Base-by-base conservation (phyloP, 345 rosid species). In the Eutrema yunnanense region DNA sequence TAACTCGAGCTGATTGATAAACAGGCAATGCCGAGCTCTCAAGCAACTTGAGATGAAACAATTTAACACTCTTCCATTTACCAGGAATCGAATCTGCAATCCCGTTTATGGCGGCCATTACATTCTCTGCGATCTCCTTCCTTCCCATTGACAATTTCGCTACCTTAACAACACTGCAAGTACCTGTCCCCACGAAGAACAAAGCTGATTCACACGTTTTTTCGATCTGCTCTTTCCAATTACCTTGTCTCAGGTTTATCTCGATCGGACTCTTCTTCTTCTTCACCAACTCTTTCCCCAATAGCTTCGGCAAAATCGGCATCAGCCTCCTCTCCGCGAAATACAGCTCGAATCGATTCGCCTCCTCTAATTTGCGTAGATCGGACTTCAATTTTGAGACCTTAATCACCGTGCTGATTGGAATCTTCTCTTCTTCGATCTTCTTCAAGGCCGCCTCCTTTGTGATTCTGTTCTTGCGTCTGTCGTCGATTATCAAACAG, bases 11-110 rank as follows among this genome's bases (percentile, higher is more conserved):
- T 0, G 77, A 52, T 78, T 86, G 84, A 83, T 86, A 87, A 62
- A 90, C 69, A 19, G 96, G 96, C 58, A 90, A 75, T 5, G 96
- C 96, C 83, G 85, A 77, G 69, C 96, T 90, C 44, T 86, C 90
- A 57, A 79, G 71, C 84, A 90, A 71, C 73, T 90, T 90, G 65
- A 88, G 12, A 80, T 90, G 96, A 38, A 88, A 80, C 1, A 90
- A 83, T 46, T 86, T 82, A 40, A 88, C 67, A 56, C 80, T 86
- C 12, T 80, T 85, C 96, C 96, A 90, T 32, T 83, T 84, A 47
- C 86, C 83, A 8, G 94, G 96, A 65, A 86, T 82, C 65, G 78
- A 60, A 38, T 85, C 92, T 0, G 76, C 86, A 33, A 85, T 81
- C 46, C 85, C 93, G 65, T 79, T 56, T 26, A 90, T 81, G 2